Evolutionary conservation across 805 yeast genomes (phyloP).

Genomic region (fission yeast (Schizosaccharomyces pombe)): DNA sequence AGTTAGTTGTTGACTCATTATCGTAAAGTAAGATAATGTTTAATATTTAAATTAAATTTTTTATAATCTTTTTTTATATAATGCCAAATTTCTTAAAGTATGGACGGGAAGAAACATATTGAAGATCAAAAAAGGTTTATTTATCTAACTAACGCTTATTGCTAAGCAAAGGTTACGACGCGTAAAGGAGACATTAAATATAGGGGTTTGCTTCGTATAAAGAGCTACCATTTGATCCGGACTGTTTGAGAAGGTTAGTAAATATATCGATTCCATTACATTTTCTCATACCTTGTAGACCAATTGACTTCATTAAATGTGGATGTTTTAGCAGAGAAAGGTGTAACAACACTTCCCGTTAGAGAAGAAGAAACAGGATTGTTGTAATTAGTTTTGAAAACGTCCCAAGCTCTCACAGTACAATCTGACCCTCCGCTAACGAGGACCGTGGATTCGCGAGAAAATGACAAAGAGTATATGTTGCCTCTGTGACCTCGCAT

Average conservation of each 20-base stretch:
- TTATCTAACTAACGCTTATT: not conserved
- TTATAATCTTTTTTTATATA: no score
- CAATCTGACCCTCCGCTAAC: slow-evolving; percentile 85
- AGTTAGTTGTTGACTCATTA: no score
- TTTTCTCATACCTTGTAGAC: slow-evolving; percentile 5
- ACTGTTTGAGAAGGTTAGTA: not conserved
- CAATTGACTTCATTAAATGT: slow-evolving; percentile 12
- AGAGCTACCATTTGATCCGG: slow-evolving; percentile 5
- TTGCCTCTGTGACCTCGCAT: slow-evolving; percentile 84
- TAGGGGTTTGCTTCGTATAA: slow-evolving; percentile 82
- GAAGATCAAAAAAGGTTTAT: not conserved
- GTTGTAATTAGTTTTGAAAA: slow-evolving; percentile 23
- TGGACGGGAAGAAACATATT: no score
- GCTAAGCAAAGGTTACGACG: slow-evolving; percentile 39
- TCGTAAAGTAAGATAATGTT: no score
- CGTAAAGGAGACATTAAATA: slow-evolving; percentile 79
- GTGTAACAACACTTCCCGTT: not conserved
- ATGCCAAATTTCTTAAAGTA: no score
- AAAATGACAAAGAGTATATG: slow-evolving; percentile 62
- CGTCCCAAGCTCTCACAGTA: slow-evolving; percentile 83
- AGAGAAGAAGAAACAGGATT: not conserved
- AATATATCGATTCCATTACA: not conserved
- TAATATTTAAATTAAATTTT: no score
- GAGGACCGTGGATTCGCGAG: slow-evolving; percentile 67
- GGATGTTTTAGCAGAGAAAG: not conserved